Evolutionary conservation across 495 filamentous ascomycete species (phyloP).

Genomic region (Paragyromitra xinjiangensis): DNA sequence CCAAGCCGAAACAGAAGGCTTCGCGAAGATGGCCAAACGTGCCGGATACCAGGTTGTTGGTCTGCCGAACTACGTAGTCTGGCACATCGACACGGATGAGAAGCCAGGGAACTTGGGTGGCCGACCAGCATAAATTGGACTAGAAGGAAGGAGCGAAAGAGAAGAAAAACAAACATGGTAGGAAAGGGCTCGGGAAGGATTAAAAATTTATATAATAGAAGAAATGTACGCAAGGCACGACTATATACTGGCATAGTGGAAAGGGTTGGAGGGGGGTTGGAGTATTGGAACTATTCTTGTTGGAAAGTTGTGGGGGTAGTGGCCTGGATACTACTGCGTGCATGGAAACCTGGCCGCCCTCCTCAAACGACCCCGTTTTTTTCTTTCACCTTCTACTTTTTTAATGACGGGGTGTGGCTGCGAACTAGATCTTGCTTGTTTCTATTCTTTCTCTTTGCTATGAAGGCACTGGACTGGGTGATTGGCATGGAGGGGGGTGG

Average conservation of each 20-base stretch:
- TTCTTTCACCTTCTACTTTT: conserved; percentile 24
- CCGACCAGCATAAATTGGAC: conserved; percentile 62
- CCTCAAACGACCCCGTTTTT: neutral
- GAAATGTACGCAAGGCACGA: conserved; percentile 49
- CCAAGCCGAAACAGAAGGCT: conserved; percentile 98
- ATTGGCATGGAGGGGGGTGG: neutral
- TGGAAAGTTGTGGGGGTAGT: conserved; percentile 16
- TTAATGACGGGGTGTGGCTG: conserved; percentile 28
- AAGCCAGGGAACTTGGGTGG: conserved; percentile 77
- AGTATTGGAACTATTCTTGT: conserved; percentile 41
- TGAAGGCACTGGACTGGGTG: neutral
- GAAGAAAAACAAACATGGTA: conserved; percentile 21
- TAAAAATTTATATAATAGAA: conserved; percentile 46
- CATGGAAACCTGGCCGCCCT: conserved; percentile 5
- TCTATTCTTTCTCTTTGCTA: conserved; percentile 1
- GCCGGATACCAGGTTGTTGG: conserved; percentile 93
- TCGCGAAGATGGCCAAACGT: conserved; percentile 97
- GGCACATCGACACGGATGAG: conserved; percentile 99
- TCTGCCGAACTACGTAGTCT: conserved; percentile 96
- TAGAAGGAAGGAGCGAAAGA: conserved; percentile 44
- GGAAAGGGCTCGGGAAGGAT: conserved; percentile 7
- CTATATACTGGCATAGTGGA: conserved; percentile 36
- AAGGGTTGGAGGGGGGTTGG: conserved; percentile 20
- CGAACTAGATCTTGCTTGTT: conserved; percentile 27
- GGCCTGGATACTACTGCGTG: neutral